Evolutionary conservation across 352 stramenopile species (phyloP).

Genomic region (Elongisporangium anandrum): DNA sequence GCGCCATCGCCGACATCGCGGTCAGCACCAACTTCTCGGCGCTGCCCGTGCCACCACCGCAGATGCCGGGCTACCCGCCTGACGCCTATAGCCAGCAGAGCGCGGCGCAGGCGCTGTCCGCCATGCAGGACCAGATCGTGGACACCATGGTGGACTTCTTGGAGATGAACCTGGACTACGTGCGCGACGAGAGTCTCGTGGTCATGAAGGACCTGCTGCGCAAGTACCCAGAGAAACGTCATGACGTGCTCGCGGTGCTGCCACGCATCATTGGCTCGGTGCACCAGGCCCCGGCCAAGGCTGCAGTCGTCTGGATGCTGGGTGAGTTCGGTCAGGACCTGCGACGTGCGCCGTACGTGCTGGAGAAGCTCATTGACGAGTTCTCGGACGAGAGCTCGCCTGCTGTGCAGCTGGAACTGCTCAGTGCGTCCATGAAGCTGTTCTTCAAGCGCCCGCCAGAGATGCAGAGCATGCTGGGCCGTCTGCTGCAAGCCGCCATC

Average conservation of each 20-base stretch:
- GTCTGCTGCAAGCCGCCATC: conserved; percentile 91
- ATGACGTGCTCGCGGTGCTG: conserved; percentile 87
- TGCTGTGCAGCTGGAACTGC: conserved; percentile 91
- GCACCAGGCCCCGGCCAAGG: conserved; percentile 86
- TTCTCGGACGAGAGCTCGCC: conserved; percentile 90
- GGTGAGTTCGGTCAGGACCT: conserved; percentile 95
- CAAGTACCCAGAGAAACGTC: conserved; percentile 93
- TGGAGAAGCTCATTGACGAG: conserved; percentile 94
- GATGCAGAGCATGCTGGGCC: conserved; percentile 96
- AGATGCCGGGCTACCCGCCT: conserved; percentile 38
- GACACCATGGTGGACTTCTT: conserved; percentile 96
- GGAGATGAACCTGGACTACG: conserved; percentile 95
- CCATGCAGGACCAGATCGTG: conserved; percentile 85
- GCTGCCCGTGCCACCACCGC: conserved; percentile 28
- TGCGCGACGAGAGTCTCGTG: conserved; percentile 95
- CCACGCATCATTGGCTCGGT: conserved; percentile 69
- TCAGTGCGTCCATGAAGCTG: conserved; percentile 96
- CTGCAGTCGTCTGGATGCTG: conserved; percentile 95
- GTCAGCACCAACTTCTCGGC: conserved; percentile 71
- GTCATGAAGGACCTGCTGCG: conserved; percentile 95
- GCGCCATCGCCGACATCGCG: conserved; percentile 92
- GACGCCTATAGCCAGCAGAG: conserved; percentile 69
- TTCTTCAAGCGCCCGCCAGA: conserved; percentile 98
- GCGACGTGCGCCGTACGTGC: conserved; percentile 93
- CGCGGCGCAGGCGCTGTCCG: conserved; percentile 53